Base-by-base conservation (phyloP, 805 yeast genomes). In the Candida broadrunensis region DNA sequence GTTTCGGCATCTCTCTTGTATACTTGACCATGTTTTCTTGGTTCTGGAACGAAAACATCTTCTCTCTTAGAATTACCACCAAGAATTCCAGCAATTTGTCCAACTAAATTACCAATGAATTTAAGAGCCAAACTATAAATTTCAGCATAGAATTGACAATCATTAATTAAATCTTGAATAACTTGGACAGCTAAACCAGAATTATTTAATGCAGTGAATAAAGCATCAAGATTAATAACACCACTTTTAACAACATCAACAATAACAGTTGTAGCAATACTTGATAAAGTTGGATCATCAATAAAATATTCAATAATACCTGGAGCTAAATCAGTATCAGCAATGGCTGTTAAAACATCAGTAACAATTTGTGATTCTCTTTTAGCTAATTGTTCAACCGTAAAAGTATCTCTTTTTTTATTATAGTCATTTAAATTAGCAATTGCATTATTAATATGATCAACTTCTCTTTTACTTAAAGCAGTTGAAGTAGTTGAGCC, bases 291-390 rank as follows among this genome's bases (percentile, higher is more conserved):
- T 35, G 58, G 51, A 44, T 67, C 65, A 46, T 53, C 54, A 37
- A 65, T 56, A 44, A 69, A 48, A 37, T 58, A 63, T 34, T 53
- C 48, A 39, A 69, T 56, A 45, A 69, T 60, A 33, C 45, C 45
- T 27, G 72, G 67, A 15, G 72, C 71, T 31, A 67, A 56, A 38
- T 58, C 49, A 9, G 73, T 65, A 38, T 58, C 48, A 46, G 63
- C 60, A 39, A 69, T 60, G 32, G 63, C 63, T 19, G 57, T 52
- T 51, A 69, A 64, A 31, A 69, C 56, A 44, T 65, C 65, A 29
- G 75, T 69, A 27, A 69, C 71, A 47, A 65, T 67, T 36, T 62
- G 60, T 41, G 54, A 54, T 41, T 65, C 73, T 64, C 75, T 69
- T 31, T 56, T 54, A 15, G 54, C 52, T 11, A 66, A 45, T 41